A percentile compares a stretch with the other conserved stretches of the same genome.
Evolutionary conservation across 2,329 filamentous ascomycete species (phyloP).

Genomic region (Aciculosporium take): DNA sequence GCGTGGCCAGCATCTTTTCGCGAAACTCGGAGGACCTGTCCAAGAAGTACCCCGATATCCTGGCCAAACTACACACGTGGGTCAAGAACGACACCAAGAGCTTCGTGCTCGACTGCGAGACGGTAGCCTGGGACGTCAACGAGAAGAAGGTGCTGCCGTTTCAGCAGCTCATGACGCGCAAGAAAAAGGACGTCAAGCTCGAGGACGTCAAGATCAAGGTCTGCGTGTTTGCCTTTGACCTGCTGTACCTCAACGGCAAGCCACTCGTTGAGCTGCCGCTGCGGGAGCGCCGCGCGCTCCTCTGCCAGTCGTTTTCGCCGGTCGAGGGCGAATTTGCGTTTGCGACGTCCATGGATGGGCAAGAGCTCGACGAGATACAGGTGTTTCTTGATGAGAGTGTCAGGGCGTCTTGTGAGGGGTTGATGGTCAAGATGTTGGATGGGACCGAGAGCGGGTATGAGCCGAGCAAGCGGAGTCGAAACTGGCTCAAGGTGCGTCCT

Average conservation of each 20-base stretch:
- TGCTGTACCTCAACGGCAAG: constrained; percentile 86
- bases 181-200: constrained; percentile 90
- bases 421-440: constrained; percentile 99
- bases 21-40: constrained; percentile 93
- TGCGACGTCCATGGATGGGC: constrained; percentile 73
- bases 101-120: constrained; percentile 97
- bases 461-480: constrained; percentile 87
- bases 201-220: constrained; percentile 95
- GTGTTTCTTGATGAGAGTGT: constrained; percentile 84
- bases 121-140: constrained; percentile 86
- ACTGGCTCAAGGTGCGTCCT: constrained; percentile 76
- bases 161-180: constrained; percentile 95
- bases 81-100: constrained; percentile 80
- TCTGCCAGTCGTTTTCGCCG: constrained; percentile 58
- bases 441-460: constrained; percentile 88
- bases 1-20: constrained; percentile 87
- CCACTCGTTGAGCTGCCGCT: constrained; percentile 78
- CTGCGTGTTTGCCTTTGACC: constrained; percentile 91
- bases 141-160: constrained; percentile 96
- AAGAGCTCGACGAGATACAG: constrained; percentile 88
- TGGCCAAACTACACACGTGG: constrained; percentile 78
- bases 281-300: constrained; percentile 64
- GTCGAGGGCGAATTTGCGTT: constrained; percentile 86
- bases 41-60: constrained; percentile 93
- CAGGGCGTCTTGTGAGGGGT: constrained; percentile 87